Evolutionary conservation across 768 basidiomycete genomes (phyloP), one percentile per base, ranked within the genome.

Genomic region (Hydnum rufescens): DNA sequence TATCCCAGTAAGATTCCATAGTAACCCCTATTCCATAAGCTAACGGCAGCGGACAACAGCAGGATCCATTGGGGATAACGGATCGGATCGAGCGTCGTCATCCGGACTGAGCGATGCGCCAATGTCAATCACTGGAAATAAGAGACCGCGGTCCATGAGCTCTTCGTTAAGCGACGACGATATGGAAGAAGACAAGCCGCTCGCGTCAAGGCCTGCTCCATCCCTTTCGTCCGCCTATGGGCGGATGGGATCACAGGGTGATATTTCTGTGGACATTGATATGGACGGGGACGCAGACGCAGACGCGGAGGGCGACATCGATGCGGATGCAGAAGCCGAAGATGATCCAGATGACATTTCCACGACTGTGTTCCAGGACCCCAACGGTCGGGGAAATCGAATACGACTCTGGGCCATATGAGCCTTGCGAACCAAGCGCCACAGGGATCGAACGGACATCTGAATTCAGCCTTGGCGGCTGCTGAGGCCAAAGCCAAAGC

Each of bases 141-240:
- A 73, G 44, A 8, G 26, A 8, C 44, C 8, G 8, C 44, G 8
- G 8, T 77, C 77, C 5, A n/a, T n/a, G n/a, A 60, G 75, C 13
- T 76, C 75, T 42, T 73, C 73, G 16, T 73, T 74, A 25, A 72
- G 71, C 44, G 76, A 78, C 26, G 73, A 75, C 2, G 51, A 42
- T 42, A 73, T 28, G 28, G 56, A 57, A 4, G 76, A 76, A 56
- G 73, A 74, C 34, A 67, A 64, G 56, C 78, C 78, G 3, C 66
- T 78, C 16, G 76, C 78, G 4, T 63, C 71, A 3, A 69, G 72
- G 26, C 13, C 13, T 13, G 13, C 36, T 22, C 8, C 44, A 16
- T 13, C 8, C 44, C 8, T 13, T 25, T 13, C 8, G 13, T 28
- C 13, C 8, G 44, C 44, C 44, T 28, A 26, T 13, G 26, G 26